Evolutionary conservation across 129 eudicot genomes (phyloP).

Genomic region (Lactuca saligna): DNA sequence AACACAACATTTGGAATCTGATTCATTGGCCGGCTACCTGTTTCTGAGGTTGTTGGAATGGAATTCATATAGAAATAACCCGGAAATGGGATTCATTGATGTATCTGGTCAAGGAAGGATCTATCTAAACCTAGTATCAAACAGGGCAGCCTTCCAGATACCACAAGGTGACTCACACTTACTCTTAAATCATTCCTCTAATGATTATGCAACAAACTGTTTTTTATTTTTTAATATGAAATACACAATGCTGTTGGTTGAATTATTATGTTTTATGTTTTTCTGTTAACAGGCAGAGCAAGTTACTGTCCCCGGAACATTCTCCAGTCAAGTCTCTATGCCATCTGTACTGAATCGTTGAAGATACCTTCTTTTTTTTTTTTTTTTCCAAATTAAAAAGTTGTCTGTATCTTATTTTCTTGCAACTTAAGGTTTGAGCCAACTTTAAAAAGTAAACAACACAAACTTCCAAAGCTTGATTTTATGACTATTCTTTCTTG

Average conservation of each 20-base stretch:
- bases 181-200: neutral
- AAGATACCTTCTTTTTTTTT: neutral
- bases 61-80: slow-evolving; percentile 8
- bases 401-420: neutral
- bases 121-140: neutral
- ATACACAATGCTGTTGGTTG: too few species aligned
- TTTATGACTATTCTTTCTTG: too few species aligned
- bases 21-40: neutral
- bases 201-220: too few species aligned
- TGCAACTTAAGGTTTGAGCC: neutral
- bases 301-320: neutral
- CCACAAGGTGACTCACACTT: slow-evolving; percentile 7
- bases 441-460: too few species aligned
- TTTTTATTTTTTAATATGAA: neutral
- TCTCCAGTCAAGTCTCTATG: slow-evolving; percentile 1
- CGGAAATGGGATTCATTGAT: slow-evolving; percentile 4
- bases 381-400: too few species aligned
- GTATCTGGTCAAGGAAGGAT: neutral
- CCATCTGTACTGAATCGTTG: slow-evolving; percentile 9
- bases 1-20: slow-evolving; percentile 35
- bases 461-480: too few species aligned
- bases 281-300: slow-evolving; percentile 20
- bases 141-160: neutral
- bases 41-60: slow-evolving; percentile 13
- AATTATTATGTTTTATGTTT: neutral